Conservation (phyloP, 208 protist species). For the Strigomonas galati region DNA sequence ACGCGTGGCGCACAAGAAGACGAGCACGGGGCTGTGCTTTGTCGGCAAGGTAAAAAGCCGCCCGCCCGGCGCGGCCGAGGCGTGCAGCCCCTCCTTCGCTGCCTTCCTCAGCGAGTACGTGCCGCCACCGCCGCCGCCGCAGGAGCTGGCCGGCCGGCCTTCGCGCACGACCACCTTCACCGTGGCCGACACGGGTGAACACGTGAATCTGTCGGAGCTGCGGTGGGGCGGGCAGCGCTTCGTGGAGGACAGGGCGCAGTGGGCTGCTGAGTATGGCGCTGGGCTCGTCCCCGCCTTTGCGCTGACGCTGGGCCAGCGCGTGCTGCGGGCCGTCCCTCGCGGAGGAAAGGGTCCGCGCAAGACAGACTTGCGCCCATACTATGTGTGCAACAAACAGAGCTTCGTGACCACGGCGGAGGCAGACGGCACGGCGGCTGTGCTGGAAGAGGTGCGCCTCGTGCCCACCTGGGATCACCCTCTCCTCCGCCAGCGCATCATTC, state of each 20-base stretch:
- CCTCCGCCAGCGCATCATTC: constrained; percentile 22
- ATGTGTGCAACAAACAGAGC: constrained; percentile 51
- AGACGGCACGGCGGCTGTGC: constrained; percentile 6
- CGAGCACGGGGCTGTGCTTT: constrained; percentile 83
- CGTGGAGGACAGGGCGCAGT: not conserved
- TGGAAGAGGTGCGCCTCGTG: constrained; percentile 62
- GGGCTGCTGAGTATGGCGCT: constrained; percentile 19
- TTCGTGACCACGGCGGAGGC: constrained; percentile 13
- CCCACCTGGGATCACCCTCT: constrained; percentile 48
- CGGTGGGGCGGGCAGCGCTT: not conserved
- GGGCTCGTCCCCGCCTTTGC: constrained; percentile 46
- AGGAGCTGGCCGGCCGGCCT: constrained; percentile 4
- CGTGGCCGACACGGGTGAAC: constrained; percentile 28
- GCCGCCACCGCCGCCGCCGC: constrained; percentile 12
- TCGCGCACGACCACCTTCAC: constrained; percentile 36
- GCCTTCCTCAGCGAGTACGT: constrained; percentile 67
- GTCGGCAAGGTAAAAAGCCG: constrained; percentile 25
- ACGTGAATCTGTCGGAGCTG: not conserved
- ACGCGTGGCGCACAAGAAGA: constrained; percentile 47
- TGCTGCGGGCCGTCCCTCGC: constrained; percentile 23
- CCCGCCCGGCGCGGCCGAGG: not conserved
- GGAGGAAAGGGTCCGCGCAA: not conserved
- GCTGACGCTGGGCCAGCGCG: constrained; percentile 71
- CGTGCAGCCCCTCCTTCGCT: constrained; percentile 34
- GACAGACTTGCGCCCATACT: constrained; percentile 22